A percentile compares a stretch with the other conserved stretches of the same genome.
Evolutionary conservation across 768 basidiomycete species (phyloP).

Genomic region (Symmetrospora coprosmae): DNA sequence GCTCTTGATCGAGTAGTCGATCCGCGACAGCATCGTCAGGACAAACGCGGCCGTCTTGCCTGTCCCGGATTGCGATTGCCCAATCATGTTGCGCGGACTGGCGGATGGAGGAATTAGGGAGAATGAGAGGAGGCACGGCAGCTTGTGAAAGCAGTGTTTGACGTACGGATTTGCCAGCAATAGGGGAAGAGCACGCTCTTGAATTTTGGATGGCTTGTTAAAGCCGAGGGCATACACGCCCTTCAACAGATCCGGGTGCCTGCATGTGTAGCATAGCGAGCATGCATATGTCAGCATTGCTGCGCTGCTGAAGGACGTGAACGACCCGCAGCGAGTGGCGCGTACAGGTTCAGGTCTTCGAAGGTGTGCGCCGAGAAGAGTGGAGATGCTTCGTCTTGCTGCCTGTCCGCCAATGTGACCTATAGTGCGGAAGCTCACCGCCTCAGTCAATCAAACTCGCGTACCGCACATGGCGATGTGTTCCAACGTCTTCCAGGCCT

Average conservation of each 20-base stretch:
- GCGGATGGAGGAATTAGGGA: no score
- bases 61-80: conserved; percentile 96
- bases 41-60: conserved; percentile 98
- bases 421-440: no score
- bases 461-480: no score
- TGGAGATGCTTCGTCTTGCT: conserved; percentile 89
- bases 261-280: conserved; percentile 37
- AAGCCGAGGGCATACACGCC: conserved; percentile 92
- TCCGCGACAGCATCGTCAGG: conserved; percentile 85
- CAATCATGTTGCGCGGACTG: conserved; percentile 97
- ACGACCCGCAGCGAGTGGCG: no score
- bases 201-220: conserved; percentile 95
- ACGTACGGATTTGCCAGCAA: conserved; percentile 76
- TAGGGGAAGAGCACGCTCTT: conserved; percentile 86
- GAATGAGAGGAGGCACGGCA: neutral
- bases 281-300: no score
- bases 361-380: conserved; percentile 84
- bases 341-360: conserved; percentile 86
- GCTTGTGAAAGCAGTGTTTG: neutral
- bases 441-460: no score
- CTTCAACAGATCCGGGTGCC: conserved; percentile 73
- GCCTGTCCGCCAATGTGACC: conserved; percentile 95
- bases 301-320: neutral
- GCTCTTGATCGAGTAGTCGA: conserved; percentile 66
- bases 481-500: no score